These are phyloP conservation scores for Phytopythium cucurbitacearum DNA, from an alignment of 352 stramenopile species.

Conservation along the genomic window DNA sequence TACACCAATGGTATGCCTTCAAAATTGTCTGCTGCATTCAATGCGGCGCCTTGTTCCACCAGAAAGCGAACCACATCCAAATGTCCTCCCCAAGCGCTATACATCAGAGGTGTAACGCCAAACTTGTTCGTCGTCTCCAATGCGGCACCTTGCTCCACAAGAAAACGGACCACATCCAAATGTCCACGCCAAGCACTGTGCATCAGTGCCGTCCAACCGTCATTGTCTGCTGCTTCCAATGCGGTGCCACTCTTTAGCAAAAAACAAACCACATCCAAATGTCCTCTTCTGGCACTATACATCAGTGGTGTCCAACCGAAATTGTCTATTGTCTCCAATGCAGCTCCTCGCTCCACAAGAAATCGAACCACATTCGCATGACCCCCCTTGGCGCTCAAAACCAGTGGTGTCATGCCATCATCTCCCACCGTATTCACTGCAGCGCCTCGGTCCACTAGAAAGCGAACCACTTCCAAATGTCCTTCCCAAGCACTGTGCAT, in stretches of 20 bases:
- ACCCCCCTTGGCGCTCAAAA: not conserved
- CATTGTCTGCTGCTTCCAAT: not conserved
- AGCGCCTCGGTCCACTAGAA: no score
- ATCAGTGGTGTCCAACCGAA: conserved; percentile 1
- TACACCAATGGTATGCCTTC: no score
- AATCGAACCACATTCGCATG: not conserved
- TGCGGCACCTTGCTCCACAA: not conserved
- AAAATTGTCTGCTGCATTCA: no score
- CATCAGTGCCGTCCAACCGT: not conserved
- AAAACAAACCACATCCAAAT: conserved; percentile 1
- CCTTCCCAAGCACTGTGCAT: no score
- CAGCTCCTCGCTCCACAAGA: not conserved
- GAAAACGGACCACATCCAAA: not conserved
- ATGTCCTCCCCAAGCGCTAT: conserved; percentile 1
- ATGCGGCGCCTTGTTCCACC: not conserved
- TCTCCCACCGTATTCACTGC: not conserved
- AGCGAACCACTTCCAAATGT: no score
- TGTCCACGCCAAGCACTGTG: conserved; percentile 1
- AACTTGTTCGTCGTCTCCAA: no score
- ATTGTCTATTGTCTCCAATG: not conserved
- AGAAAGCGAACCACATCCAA: not conserved
- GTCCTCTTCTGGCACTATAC: conserved; percentile 1
- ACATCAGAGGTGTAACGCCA: conserved; percentile 1
- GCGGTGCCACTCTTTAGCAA: conserved; percentile 1
- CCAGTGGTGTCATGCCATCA: conserved; percentile 1